A percentile compares a stretch with the other conserved stretches of the same genome.
Conservation (phyloP, 148 eudicot species). For the Heliamphora exappendiculata region DNA sequence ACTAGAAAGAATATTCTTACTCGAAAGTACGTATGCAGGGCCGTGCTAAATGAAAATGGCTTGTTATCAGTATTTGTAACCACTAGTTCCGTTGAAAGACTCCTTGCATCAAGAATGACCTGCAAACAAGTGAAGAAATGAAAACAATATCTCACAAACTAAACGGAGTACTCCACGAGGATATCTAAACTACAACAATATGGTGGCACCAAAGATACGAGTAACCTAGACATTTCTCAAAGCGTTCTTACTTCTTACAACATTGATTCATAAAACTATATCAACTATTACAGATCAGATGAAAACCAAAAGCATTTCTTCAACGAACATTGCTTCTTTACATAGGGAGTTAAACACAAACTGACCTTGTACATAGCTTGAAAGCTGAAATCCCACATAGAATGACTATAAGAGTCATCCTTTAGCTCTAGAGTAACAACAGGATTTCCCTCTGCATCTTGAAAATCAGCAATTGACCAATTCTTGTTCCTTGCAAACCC, state of each 20-base stretch:
- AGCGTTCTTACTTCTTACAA: not conserved
- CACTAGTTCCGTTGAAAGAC: conserved; percentile 75
- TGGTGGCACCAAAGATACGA: not conserved
- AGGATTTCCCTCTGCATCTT: conserved; percentile 62
- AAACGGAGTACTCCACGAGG: not conserved
- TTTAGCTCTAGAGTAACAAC: conserved; percentile 70
- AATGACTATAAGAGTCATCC: conserved; percentile 71
- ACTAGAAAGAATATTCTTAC: conserved; percentile 50
- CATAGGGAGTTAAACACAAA: not conserved
- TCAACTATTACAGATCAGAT: not conserved
- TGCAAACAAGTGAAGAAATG: conserved; percentile 32
- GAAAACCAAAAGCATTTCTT: not conserved
- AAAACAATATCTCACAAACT: not conserved
- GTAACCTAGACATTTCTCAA: not conserved
- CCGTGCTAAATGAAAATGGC: conserved; percentile 80
- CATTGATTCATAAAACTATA: not conserved
- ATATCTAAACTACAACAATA: not conserved
- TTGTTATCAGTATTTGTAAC: conserved; percentile 77
- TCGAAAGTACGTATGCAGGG: conserved; percentile 85
- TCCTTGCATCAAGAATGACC: conserved; percentile 67
- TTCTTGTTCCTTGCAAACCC: conserved; percentile 90
- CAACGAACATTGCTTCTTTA: not conserved
- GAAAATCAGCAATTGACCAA: conserved; percentile 73
- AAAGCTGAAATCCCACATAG: conserved; percentile 98
- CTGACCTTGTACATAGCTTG: conserved; percentile 75